Percentiles rank a stretch among this genome's conserved stretches.
phyloP scores from a whole-genome alignment of 2,329 filamentous ascomycete species.

The Botrytis elliptica region DNA sequence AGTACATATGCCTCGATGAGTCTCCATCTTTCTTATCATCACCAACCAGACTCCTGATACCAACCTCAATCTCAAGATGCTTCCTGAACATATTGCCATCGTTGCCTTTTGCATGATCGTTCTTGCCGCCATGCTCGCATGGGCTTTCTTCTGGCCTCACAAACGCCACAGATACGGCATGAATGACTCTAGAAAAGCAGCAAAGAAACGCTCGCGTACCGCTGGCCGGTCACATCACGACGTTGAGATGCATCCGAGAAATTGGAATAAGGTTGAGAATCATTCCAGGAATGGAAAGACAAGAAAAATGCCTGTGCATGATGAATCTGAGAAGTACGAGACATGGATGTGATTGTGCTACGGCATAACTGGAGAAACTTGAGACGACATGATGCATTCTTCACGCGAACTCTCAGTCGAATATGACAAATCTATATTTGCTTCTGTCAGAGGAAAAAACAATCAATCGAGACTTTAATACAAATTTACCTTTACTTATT shows the following conservation, averaged over 20 bases:
- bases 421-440: not conserved
- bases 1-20: not conserved
- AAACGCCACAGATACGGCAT: not conserved
- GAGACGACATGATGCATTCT: not conserved
- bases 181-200: not conserved
- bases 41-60: not conserved
- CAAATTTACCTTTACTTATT: not conserved
- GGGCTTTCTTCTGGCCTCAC: conserved; percentile 17
- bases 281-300: not conserved
- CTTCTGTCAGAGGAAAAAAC: not conserved
- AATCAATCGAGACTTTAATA: not conserved
- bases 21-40: not conserved
- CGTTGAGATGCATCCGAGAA: conserved; percentile 14
- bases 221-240: conserved; percentile 10
- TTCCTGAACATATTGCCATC: not conserved
- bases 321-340: not conserved
- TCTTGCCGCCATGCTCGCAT: not conserved
- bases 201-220: conserved; percentile 12
- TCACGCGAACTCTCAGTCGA: not conserved
- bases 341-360: not conserved
- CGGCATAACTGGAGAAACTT: not conserved
- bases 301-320: not conserved
- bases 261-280: not conserved
- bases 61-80: not conserved
- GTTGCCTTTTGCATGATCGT: conserved; percentile 12